These are phyloP conservation scores for Fusarium napiforme DNA, from an alignment of 2,329 filamentous ascomycete species.

Conservation along the genomic window DNA sequence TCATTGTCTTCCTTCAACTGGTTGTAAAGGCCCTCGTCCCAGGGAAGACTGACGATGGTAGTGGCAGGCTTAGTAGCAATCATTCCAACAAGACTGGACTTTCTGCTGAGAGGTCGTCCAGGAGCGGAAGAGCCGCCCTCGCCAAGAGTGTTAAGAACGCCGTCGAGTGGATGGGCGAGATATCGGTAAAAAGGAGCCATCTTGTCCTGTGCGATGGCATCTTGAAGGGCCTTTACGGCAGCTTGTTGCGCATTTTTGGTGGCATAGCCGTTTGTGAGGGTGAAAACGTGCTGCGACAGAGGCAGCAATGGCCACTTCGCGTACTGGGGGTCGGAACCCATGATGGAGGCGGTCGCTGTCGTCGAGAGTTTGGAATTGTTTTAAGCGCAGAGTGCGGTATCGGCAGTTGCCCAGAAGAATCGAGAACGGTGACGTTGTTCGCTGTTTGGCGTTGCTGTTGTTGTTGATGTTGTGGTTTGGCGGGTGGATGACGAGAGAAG, in stretches of 20 bases:
- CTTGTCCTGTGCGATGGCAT: conserved; percentile 84
- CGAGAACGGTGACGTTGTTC: background rate
- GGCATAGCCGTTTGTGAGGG: conserved; percentile 83
- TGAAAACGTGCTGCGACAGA: conserved; percentile 87
- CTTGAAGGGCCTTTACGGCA: conserved; percentile 78
- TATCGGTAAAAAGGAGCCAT: conserved; percentile 90
- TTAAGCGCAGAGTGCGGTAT: conserved; percentile 4
- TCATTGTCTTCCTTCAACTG: conserved; percentile 81
- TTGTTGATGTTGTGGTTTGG: conserved; percentile 21
- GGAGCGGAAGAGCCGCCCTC: conserved; percentile 65
- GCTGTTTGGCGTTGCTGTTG: conserved; percentile 3
- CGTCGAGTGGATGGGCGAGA: conserved; percentile 83
- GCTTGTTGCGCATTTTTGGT: conserved; percentile 73
- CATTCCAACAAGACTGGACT: conserved; percentile 78
- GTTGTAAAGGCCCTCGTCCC: conserved; percentile 91
- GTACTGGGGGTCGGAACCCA: conserved; percentile 85
- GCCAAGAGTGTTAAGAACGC: conserved; percentile 80
- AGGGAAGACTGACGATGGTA: conserved; percentile 76
- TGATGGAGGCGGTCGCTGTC: conserved; percentile 57
- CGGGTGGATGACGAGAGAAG: conserved; percentile 43
- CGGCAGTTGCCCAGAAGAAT: background rate
- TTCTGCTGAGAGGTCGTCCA: conserved; percentile 71
- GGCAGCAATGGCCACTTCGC: conserved; percentile 85
- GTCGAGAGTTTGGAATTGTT: conserved; percentile 43
- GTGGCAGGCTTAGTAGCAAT: conserved; percentile 76